These are phyloP conservation scores for Microcyclospora tardicrescens DNA, from an alignment of 2,329 filamentous ascomycete genomes.

Conservation along the genomic window DNA sequence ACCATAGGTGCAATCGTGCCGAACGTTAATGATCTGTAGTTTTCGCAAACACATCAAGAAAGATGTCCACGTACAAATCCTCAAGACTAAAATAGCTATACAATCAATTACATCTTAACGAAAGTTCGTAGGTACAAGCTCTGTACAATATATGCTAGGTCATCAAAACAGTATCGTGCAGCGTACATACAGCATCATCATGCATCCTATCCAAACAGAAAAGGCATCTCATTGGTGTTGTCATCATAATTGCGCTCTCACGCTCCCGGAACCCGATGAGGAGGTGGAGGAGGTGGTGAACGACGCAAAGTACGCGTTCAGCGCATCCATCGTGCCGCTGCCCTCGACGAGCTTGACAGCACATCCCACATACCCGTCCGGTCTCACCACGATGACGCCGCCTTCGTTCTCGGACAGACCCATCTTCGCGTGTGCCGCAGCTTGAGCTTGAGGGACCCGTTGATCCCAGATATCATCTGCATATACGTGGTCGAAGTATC, in stretches of 20 bases:
- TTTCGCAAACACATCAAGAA: no score
- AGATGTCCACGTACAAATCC: no score
- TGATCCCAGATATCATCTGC: slow-evolving; percentile 70
- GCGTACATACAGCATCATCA: no score
- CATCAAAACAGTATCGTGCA: no score
- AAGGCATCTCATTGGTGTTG: no score
- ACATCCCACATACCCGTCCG: slow-evolving; percentile 76
- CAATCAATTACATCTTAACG: no score
- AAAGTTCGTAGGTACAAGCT: no score
- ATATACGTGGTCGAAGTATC: slow-evolving; percentile 74
- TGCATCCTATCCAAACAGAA: no score
- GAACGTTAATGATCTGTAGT: no score
- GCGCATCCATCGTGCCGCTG: slow-evolving; percentile 63
- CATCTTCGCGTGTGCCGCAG: slow-evolving; percentile 75
- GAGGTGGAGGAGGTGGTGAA: slow-evolving; percentile 27
- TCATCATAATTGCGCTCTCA: slow-evolving; percentile 15
- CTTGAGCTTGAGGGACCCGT: slow-evolving; percentile 54
- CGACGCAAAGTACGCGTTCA: slow-evolving; percentile 67
- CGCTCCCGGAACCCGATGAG: slow-evolving; percentile 36
- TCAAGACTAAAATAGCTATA: no score
- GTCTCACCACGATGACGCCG: slow-evolving; percentile 70
- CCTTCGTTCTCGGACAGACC: slow-evolving; percentile 61
- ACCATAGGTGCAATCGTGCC: no score
- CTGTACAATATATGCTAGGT: no score
- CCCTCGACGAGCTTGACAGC: slow-evolving; percentile 64